A percentile compares a stretch with the other conserved stretches of the same genome.
Conservation (phyloP, 1,284 basidiomycete genomes). For the Naganishia sp. region DNA sequence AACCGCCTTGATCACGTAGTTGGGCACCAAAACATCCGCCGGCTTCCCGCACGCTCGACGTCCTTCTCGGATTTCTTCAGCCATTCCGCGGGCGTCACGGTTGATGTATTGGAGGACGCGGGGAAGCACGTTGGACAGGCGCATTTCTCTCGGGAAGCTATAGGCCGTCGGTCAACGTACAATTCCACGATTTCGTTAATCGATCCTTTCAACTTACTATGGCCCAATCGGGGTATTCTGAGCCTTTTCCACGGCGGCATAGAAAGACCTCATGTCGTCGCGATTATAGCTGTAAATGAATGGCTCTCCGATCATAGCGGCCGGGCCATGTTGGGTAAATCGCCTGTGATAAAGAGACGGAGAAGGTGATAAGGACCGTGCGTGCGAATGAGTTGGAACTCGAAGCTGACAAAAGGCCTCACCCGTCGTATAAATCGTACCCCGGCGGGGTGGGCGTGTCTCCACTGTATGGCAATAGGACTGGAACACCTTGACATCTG, state of each 20-base stretch:
- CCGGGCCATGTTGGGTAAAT: slow-evolving; percentile 8
- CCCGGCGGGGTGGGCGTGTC: slow-evolving; percentile 3
- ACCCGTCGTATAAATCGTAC: slow-evolving; percentile 5
- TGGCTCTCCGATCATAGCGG: background rate
- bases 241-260: slow-evolving; percentile 4
- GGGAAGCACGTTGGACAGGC: background rate
- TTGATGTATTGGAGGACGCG: slow-evolving; percentile 1
- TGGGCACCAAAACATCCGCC: background rate
- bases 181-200: background rate
- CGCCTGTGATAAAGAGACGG: background rate
- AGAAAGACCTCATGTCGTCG: background rate
- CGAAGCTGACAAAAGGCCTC: background rate
- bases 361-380: background rate
- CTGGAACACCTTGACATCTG: slow-evolving; percentile 22
- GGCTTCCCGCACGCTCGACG: background rate
- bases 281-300: slow-evolving; percentile 18
- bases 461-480: slow-evolving; percentile 10
- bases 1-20: slow-evolving; percentile 5
- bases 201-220: slow-evolving; percentile 1
- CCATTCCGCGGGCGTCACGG: slow-evolving; percentile 1
- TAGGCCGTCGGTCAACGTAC: no score
- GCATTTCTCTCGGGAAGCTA: slow-evolving; percentile 15
- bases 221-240: slow-evolving; percentile 6
- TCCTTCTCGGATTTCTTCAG: background rate
- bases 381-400: no score